phyloP scores from a whole-genome alignment of 1,284 basidiomycete genomes.

The Melanopsichium pennsylvanicum region DNA sequence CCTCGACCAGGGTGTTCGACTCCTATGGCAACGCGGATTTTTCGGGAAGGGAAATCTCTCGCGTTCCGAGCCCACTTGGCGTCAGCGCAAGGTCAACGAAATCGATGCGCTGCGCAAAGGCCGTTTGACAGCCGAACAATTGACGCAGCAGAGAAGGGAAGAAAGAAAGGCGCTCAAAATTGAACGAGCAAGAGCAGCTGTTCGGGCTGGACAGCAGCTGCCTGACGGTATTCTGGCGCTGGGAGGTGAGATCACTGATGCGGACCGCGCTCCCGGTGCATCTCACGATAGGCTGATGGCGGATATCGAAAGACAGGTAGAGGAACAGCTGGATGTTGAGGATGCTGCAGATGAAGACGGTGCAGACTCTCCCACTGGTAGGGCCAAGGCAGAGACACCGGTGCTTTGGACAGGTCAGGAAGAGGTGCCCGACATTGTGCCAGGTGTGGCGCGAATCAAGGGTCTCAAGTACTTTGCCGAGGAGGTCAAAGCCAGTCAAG shows the following conservation, averaged over 20 bases:
- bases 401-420: conserved; percentile 53
- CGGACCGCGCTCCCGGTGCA: conserved; percentile 40
- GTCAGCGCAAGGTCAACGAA: conserved; percentile 64
- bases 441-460: conserved; percentile 53
- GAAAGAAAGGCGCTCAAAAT: conserved; percentile 64
- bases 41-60: conserved; percentile 96
- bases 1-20: conserved; percentile 37
- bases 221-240: conserved; percentile 59
- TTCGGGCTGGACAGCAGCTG: conserved; percentile 60
- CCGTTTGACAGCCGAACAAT: conserved; percentile 60
- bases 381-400: not conserved
- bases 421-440: conserved; percentile 45
- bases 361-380: not conserved
- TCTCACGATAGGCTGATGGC: conserved; percentile 48
- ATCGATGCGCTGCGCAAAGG: conserved; percentile 68
- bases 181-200: conserved; percentile 60
- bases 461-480: conserved; percentile 59
- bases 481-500: conserved; percentile 42
- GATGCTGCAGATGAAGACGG: conserved; percentile 16
- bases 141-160: conserved; percentile 58
- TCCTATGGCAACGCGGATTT: conserved; percentile 89
- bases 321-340: conserved; percentile 47
- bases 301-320: conserved; percentile 46
- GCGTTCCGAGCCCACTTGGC: conserved; percentile 92
- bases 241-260: conserved; percentile 65